These are phyloP conservation scores for Solanum chiquidenum DNA, from an alignment of 257 asterid genomes.

Conservation along the genomic window DNA sequence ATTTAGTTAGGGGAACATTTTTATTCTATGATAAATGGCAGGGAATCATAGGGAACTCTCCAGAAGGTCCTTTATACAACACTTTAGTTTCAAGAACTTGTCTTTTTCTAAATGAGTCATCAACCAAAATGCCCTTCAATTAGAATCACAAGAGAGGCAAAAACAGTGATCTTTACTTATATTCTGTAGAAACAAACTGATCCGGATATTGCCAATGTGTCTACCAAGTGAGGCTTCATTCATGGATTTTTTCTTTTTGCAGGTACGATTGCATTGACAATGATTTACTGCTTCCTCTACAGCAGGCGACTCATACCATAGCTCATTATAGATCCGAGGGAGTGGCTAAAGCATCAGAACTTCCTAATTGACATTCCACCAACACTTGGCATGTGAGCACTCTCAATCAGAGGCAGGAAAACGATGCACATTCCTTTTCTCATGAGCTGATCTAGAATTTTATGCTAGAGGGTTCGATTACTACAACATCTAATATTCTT, in stretches of 20 bases:
- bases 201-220: neutral
- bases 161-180: neutral
- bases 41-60: neutral
- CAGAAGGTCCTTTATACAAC: neutral
- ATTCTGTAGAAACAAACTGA: neutral
- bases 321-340: slow-evolving; percentile 42
- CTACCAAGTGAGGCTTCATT: neutral
- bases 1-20: neutral
- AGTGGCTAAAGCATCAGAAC: slow-evolving; percentile 37
- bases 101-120: neutral
- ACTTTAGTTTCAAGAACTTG: neutral
- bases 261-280: slow-evolving; percentile 52
- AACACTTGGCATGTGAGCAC: neutral
- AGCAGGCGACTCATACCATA: slow-evolving; percentile 21
- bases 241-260: neutral
- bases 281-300: slow-evolving; percentile 31
- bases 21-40: neutral
- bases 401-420: neutral
- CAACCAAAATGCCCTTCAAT: neutral
- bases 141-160: neutral
- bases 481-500: neutral
- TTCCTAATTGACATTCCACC: neutral
- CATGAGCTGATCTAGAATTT: neutral
- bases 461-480: neutral
- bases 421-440: neutral